Percentiles rank a stretch among this genome's conserved stretches.
Conservation (phyloP, 164 flowering plant species). For the Brasenia schreberi region DNA sequence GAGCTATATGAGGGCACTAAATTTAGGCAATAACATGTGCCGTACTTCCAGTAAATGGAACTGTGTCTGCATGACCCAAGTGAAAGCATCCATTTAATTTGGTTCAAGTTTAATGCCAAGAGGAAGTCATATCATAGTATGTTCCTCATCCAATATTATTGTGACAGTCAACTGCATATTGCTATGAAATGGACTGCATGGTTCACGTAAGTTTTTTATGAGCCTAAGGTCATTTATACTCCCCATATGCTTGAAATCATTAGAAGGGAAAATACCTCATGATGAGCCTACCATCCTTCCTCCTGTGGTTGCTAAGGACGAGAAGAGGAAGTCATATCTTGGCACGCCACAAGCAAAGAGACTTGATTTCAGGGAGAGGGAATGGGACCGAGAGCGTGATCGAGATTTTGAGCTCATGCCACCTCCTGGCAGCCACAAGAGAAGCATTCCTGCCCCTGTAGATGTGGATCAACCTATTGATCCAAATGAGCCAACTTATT, state of each 20-base stretch:
- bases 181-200: background rate
- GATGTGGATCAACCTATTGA: slow-evolving; percentile 92
- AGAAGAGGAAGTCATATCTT: slow-evolving; percentile 46
- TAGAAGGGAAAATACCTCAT: slow-evolving; percentile 79
- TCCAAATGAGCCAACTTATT: slow-evolving; percentile 98
- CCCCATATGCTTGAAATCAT: background rate
- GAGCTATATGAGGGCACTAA: too few species aligned
- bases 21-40: too few species aligned
- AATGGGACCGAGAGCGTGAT: slow-evolving; percentile 91
- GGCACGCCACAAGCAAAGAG: slow-evolving; percentile 72
- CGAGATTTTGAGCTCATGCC: slow-evolving; percentile 98
- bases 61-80: too few species aligned
- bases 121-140: too few species aligned
- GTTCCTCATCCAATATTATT: too few species aligned
- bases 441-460: slow-evolving; percentile 46
- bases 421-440: slow-evolving; percentile 91
- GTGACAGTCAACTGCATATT: background rate
- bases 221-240: too few species aligned
- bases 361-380: slow-evolving; percentile 61
- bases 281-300: slow-evolving; percentile 95
- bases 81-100: too few species aligned
- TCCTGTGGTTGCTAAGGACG: slow-evolving; percentile 64
- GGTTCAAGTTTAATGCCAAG: too few species aligned
- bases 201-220: background rate
- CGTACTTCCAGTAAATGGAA: too few species aligned